Base-by-base conservation (phyloP, 345 rosid species). In the Mallotus nudiflorus region DNA sequence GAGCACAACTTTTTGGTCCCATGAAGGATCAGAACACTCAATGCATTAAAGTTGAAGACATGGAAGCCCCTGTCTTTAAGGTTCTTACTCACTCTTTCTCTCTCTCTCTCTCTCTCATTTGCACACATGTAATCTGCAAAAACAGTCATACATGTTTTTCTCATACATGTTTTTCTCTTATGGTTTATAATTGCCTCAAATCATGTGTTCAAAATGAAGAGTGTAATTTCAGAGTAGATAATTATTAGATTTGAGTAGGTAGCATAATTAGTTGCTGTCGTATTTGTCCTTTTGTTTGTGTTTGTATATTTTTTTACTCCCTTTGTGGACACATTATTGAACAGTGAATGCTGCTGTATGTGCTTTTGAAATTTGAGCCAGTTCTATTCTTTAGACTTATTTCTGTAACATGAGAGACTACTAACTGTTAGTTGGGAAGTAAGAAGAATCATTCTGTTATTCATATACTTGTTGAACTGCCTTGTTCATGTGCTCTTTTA, bases 1-100 rank as follows among this genome's bases (percentile, higher is more conserved):
- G 67, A 53, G 81, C 77, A 27, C 81, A 77, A 58, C 73, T 77
- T 44, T 77, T 77, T 77, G 81, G 81, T 56, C 81, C 81, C 24
- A 72, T 77, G 81, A 77, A 72, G 66, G 81, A 72, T 64, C 77
- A 55, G 50, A 77, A 72, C 54, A 77, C 81, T 31, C 45, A 6
- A 27, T 72, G 65, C 69, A 72, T 77, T 22, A 72, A 72, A 62
- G 72, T 77, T 67, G 77, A 77, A 68, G 81, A 77, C 53, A 73
- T 77, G 66, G 76, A 77, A 63, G 73, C 81, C 28, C 73, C 81
- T 3, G 63, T 77, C 56, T 77, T 77, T 56, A 77, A 77, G 81
- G 81, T 77, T n/a, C 71, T 52, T 39, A 62, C 29, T 51, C 57
- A 22, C 33, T n/a, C 45, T 14, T 59, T 53, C 22, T 40, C 44